phyloP scores from a whole-genome alignment of 768 basidiomycete species.

The Suillus lakei region DNA sequence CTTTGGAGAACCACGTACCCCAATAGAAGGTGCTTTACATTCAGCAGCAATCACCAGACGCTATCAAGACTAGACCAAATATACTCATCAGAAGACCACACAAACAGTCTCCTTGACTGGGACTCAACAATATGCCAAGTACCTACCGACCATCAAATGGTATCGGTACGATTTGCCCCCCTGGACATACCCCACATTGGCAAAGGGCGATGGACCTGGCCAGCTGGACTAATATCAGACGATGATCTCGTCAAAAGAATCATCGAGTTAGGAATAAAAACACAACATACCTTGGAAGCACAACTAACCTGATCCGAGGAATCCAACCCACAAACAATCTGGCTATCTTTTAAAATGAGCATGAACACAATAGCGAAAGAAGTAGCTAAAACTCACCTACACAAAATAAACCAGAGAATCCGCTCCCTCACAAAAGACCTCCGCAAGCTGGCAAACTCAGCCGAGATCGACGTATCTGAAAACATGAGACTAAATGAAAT shows the following conservation, averaged over 20 bases:
- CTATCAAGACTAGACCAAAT: not conserved
- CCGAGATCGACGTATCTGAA: not conserved
- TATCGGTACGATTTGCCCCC: not conserved
- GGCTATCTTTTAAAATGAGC: not conserved
- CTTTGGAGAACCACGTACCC: not conserved
- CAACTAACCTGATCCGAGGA: rapidly evolving
- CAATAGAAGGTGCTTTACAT: not conserved
- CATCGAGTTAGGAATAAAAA: too few relatives aligned
- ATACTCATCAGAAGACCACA: not conserved
- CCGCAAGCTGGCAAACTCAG: not conserved
- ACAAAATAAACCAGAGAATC: not conserved
- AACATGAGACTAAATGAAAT: not conserved
- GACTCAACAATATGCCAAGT: rapidly evolving
- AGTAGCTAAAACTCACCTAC: not conserved
- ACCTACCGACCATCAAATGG: not conserved
- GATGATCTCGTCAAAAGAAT: too few relatives aligned
- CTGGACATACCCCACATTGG: not conserved
- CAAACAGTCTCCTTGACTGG: not conserved
- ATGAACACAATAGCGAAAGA: not conserved
- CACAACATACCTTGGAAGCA: too few relatives aligned
- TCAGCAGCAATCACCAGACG: not conserved
- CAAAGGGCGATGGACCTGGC: not conserved
- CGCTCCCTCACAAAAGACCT: not conserved
- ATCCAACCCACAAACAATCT: not conserved
- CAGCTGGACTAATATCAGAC: too few relatives aligned